These are phyloP conservation scores for Blastocystis sp. DNA, from an alignment of 352 stramenopile species.

Conservation along the genomic window DNA sequence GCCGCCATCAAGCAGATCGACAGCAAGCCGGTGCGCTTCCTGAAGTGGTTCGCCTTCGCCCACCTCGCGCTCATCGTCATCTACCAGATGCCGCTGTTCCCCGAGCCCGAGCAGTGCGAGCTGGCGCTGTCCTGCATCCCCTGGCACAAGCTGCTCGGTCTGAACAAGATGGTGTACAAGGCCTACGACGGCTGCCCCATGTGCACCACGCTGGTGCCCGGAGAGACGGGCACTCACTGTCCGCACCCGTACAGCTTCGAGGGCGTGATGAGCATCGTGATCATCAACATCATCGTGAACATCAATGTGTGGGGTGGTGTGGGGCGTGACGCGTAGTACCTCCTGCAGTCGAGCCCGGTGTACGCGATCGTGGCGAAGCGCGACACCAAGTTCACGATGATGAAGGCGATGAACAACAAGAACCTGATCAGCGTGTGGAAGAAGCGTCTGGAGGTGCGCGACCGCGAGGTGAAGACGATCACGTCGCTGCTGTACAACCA, in stretches of 20 bases:
- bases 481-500: conserved; percentile 68
- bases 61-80: conserved; percentile 47
- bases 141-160: conserved; percentile 39
- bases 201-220: neutral
- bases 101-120: conserved; percentile 29
- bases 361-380: conserved; percentile 11
- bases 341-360: conserved; percentile 1
- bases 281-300: conserved; percentile 73
- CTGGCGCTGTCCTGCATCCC: neutral
- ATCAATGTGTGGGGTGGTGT: neutral
- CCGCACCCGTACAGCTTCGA: conserved; percentile 34
- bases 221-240: neutral
- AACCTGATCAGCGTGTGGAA: conserved; percentile 62
- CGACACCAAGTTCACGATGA: neutral
- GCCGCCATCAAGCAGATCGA: conserved; percentile 42
- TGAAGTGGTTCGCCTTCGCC: conserved; percentile 65
- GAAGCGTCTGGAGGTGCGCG: conserved; percentile 40
- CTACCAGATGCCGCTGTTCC: conserved; percentile 47
- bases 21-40: conserved; percentile 24
- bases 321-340: conserved; percentile 42
- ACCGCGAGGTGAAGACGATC: conserved; percentile 60
- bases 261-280: conserved; percentile 52
- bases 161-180: conserved; percentile 65
- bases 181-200: conserved; percentile 20
- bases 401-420: conserved; percentile 23